Percentiles rank a stretch among this genome's conserved stretches.
Conservation (phyloP, 2,329 filamentous ascomycete species). For the Gaeumannomyces sp. region DNA sequence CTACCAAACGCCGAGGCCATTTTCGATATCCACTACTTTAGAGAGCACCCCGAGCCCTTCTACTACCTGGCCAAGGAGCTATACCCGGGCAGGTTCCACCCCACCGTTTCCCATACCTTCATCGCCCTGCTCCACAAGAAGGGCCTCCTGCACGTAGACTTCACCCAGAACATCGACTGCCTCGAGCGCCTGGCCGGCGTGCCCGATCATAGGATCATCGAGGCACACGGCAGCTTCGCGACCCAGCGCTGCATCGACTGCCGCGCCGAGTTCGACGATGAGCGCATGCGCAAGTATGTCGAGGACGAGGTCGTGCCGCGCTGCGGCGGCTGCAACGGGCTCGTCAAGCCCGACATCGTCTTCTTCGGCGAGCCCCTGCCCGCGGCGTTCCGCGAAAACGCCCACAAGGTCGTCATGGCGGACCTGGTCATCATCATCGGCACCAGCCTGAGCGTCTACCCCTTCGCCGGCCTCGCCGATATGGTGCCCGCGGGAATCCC, state of each 20-base stretch:
- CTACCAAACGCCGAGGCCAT: slow-evolving; percentile 88
- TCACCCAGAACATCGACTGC: slow-evolving; percentile 98
- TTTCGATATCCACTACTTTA: slow-evolving; percentile 89
- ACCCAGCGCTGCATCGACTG: slow-evolving; percentile 88
- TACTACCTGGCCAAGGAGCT: slow-evolving; percentile 88
- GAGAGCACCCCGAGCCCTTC: slow-evolving; percentile 77
- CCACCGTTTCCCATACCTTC: slow-evolving; percentile 87
- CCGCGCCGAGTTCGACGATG: slow-evolving; percentile 61
- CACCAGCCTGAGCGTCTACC: slow-evolving; percentile 80
- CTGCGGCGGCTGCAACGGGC: slow-evolving; percentile 65
- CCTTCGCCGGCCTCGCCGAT: slow-evolving; percentile 73
- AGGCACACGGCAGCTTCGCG: slow-evolving; percentile 93
- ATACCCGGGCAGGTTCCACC: slow-evolving; percentile 82
- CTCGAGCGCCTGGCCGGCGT: slow-evolving; percentile 84
- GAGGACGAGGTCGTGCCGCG: slow-evolving; percentile 60
- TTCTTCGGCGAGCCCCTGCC: slow-evolving; percentile 94
- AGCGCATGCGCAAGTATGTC: slow-evolving; percentile 67
- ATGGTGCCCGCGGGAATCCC: slow-evolving; percentile 58
- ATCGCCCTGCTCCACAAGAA: slow-evolving; percentile 76
- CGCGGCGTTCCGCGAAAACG: slow-evolving; percentile 62
- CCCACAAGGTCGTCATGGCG: slow-evolving; percentile 49
- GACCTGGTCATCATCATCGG: slow-evolving; percentile 83
- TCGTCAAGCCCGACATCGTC: slow-evolving; percentile 97
- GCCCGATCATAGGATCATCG: slow-evolving; percentile 72
- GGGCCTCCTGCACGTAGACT: slow-evolving; percentile 73